These are phyloP conservation scores for Herpetomonas tarakana DNA, from an alignment of 208 protist genomes.

Conservation along the genomic window DNA sequence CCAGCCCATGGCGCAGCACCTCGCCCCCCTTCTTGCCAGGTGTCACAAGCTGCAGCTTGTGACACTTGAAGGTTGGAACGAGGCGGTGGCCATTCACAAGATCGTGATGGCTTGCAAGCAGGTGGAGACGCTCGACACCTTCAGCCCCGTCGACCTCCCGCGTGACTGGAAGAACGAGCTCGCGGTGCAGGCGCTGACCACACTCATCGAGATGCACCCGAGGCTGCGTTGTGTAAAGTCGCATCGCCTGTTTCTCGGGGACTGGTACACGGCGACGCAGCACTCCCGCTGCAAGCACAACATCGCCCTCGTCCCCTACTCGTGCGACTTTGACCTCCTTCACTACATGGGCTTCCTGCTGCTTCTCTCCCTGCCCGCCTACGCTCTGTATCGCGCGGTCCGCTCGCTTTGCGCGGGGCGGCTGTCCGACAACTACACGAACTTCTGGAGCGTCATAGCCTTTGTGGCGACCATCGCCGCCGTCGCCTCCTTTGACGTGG, in stretches of 20 bases:
- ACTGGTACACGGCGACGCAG: conserved; percentile 84
- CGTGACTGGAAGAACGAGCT: conserved; percentile 86
- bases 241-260: conserved; percentile 61
- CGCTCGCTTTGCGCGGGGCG: conserved; percentile 17
- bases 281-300: conserved; percentile 89
- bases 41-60: conserved; percentile 62
- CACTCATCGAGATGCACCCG: conserved; percentile 90
- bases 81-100: conserved; percentile 81
- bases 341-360: conserved; percentile 64
- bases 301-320: conserved; percentile 75
- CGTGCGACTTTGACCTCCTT: conserved; percentile 72
- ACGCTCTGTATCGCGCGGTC: conserved; percentile 40
- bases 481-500: conserved; percentile 35
- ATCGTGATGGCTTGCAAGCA: conserved; percentile 86
- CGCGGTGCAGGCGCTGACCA: conserved; percentile 80
- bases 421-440: conserved; percentile 41
- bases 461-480: conserved; percentile 38
- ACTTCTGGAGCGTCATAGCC: conserved; percentile 74
- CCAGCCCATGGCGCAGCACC: conserved; percentile 71
- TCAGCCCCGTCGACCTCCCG: conserved; percentile 64
- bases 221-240: conserved; percentile 73
- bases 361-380: conserved; percentile 45
- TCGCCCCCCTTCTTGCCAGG: conserved; percentile 53
- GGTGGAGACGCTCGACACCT: conserved; percentile 79
- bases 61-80: conserved; percentile 84